A percentile compares a stretch with the other conserved stretches of the same genome.
Conservation (phyloP, 1,284 basidiomycete genomes). For the Ganoderma lingzhi region DNA sequence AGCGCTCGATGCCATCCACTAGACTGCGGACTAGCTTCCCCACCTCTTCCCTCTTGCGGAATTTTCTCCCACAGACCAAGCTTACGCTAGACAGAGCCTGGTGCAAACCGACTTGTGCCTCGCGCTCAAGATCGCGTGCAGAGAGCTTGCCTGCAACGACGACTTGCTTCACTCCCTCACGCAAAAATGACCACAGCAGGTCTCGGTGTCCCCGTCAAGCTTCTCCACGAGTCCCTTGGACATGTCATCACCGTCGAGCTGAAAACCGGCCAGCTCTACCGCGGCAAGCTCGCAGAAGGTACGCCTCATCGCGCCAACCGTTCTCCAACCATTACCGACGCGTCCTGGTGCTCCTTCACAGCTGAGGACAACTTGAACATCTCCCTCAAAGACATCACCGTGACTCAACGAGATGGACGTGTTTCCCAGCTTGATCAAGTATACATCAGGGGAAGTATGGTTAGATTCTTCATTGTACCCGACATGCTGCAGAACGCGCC, state of each 20-base stretch:
- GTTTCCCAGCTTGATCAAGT: slow-evolving; percentile 99
- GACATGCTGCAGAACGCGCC: slow-evolving; percentile 99
- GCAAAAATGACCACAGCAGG: slow-evolving; percentile 51
- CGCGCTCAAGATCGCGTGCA: slow-evolving; percentile 16
- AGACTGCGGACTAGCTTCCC: neutral
- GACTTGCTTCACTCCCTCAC: slow-evolving; percentile 4
- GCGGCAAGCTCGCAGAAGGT: slow-evolving; percentile 98
- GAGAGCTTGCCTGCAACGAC: neutral
- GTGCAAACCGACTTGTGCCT: slow-evolving; percentile 8
- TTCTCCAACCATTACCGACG: slow-evolving; percentile 8
- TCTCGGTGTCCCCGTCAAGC: slow-evolving; percentile 91
- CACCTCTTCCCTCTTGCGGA: neutral
- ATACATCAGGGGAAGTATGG: slow-evolving; percentile 98
- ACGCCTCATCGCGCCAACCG: slow-evolving; percentile 26
- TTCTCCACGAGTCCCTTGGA: slow-evolving; percentile 93
- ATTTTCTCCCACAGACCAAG: neutral
- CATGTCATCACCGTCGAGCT: slow-evolving; percentile 98
- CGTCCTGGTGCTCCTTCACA: slow-evolving; percentile 46
- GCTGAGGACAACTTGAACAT: slow-evolving; percentile 99
- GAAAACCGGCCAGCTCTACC: slow-evolving; percentile 96
- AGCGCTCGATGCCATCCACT: neutral
- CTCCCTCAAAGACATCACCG: slow-evolving; percentile 95
- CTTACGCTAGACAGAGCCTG: slow-evolving; percentile 9
- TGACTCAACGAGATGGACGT: slow-evolving; percentile 97
- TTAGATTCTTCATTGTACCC: slow-evolving; percentile 98